Evolutionary conservation across 495 filamentous ascomycete species (phyloP), one percentile per base, ranked within the genome.

Genomic region (Hypoxylon perforatum): DNA sequence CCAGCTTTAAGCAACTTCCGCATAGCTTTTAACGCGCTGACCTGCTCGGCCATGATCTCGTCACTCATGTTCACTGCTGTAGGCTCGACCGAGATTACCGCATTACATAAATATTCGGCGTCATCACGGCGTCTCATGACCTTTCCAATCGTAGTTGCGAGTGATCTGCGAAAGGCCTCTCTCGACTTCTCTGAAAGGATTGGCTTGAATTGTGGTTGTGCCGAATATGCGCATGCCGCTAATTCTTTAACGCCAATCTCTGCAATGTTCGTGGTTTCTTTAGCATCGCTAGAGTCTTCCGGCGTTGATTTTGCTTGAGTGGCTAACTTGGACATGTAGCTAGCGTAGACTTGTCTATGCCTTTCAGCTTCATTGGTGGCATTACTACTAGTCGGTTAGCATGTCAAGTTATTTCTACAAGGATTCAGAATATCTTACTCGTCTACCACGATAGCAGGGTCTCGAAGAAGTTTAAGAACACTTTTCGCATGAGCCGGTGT

Each of bases 1-100:
- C 82, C 77, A 67, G 85, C 84, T 72, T 87, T 87, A n/a, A 89
- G 82, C 4, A 94, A 77, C 57, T 89, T 88, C 67, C 87, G 83
- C 46, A 97, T 77, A 7, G 85, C 85, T 54, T 89, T 86, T 67
- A 87, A 79, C 9, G 91, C 91, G 3, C 74, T 77, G 46, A 87
- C 82, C 14, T 91, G 82, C 3, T 87, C 85, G 1, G 84, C 78
- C 3, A 77, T 72, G 51, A 93, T 80, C 28, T 85, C 84, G 2
- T 85, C 85, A 61, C 91, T 87, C 68, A 90, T 86, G 7, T 81
- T 77, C 58, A 91, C 84, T 19, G 86, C 86, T 60, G 80, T 77
- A 1, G 78, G 72, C 30, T 83, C 75, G 38, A 87, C 77, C 8
- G 76, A 75, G 41, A 78, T 57, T 18, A 85, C 76, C 36, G 81